Conservation (phyloP, 768 basidiomycete genomes). For the Arthromyces matolae region DNA sequence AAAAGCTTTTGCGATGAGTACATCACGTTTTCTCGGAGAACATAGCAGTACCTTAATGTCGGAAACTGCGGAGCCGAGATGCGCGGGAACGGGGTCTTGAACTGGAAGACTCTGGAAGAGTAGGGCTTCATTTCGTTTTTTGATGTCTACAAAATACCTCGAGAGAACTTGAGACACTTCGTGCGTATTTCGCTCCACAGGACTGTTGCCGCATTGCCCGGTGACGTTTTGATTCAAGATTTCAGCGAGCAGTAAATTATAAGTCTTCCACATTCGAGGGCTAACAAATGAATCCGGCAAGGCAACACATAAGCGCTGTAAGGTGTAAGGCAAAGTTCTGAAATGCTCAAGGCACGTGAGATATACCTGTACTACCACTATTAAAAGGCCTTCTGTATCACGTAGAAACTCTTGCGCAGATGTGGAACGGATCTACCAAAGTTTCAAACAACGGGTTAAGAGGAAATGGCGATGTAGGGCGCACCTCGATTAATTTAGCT, state of each 20-base stretch:
- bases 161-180: conserved; percentile 47
- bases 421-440: conserved; percentile 47
- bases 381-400: conserved; percentile 50
- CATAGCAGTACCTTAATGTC: conserved; percentile 41
- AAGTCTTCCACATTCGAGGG: conserved; percentile 61
- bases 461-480: neutral
- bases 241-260: conserved; percentile 45
- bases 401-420: conserved; percentile 53
- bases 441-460: neutral
- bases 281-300: conserved; percentile 72
- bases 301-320: conserved; percentile 65
- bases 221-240: conserved; percentile 42
- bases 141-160: conserved; percentile 66
- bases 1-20: conserved; percentile 45
- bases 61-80: conserved; percentile 57
- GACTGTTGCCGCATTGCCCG: conserved; percentile 26
- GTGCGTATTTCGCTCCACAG: conserved; percentile 36
- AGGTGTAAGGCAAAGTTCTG: neutral
- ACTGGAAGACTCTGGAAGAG: conserved; percentile 65
- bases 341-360: too few relatives aligned
- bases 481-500: conserved; percentile 62
- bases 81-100: conserved; percentile 54
- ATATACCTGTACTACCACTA: conserved; percentile 56
- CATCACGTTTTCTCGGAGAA: neutral
- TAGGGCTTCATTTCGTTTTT: conserved; percentile 77